A percentile compares a stretch with the other conserved stretches of the same genome.
Conservation (phyloP, 345 rosid genomes). For the Crucihimalaya himalaica region DNA sequence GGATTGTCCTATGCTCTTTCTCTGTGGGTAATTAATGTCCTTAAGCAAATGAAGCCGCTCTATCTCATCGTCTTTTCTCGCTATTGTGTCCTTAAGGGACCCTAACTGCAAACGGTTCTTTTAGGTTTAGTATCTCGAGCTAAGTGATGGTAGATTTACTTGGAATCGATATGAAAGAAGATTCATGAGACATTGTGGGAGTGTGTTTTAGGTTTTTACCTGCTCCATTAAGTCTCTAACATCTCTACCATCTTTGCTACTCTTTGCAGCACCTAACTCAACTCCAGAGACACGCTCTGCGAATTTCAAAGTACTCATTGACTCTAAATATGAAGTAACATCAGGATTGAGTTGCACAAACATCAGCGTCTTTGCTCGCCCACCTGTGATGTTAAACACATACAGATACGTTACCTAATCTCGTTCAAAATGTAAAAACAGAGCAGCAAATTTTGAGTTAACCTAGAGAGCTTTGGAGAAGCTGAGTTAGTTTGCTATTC, state of each 20-base stretch:
- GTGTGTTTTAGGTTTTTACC: conserved; percentile 41
- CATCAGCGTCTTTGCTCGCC: conserved; percentile 86
- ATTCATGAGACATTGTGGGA: not conserved
- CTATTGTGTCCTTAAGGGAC: conserved; percentile 77
- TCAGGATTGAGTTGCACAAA: conserved; percentile 94
- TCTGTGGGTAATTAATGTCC: conserved; percentile 53
- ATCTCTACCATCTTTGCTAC: conserved; percentile 78
- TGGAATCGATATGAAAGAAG: conserved; percentile 1
- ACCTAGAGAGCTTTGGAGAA: conserved; percentile 87
- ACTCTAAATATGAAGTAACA: conserved; percentile 67
- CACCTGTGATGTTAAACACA: conserved; percentile 53
- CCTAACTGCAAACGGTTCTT: conserved; percentile 53
- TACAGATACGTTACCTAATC: not conserved
- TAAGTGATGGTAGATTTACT: not conserved
- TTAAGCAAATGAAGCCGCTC: conserved; percentile 71
- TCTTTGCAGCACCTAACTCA: conserved; percentile 80
- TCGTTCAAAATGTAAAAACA: not conserved
- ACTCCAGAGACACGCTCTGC: conserved; percentile 87
- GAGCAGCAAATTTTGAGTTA: conserved; percentile 24
- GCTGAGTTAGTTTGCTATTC: conserved; percentile 97
- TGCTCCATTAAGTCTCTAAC: conserved; percentile 81
- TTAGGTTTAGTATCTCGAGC: conserved; percentile 4
- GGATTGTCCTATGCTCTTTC: conserved; percentile 33
- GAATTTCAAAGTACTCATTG: conserved; percentile 86
- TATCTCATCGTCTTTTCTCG: conserved; percentile 82